These are phyloP conservation scores for Aspergillus novoparasiticus DNA, from an alignment of 2,329 filamentous ascomycete species.

Conservation along the genomic window DNA sequence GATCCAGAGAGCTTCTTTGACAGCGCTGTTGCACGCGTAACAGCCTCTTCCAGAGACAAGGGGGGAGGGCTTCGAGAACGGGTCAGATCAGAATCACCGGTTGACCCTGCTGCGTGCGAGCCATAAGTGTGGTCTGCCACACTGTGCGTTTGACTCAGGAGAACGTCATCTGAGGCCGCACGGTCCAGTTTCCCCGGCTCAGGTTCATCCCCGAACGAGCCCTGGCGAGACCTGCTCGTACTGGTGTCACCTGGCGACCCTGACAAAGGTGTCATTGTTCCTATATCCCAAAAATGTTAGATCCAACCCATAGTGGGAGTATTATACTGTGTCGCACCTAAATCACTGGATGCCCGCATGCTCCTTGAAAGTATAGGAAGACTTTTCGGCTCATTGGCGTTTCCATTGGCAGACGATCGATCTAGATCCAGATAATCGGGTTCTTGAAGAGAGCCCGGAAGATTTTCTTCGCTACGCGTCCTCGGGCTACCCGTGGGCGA, in stretches of 20 bases:
- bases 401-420: conserved; percentile 22
- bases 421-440: conserved; percentile 55
- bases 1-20: conserved; percentile 85
- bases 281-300: conserved; percentile 25
- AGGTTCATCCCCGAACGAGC: conserved; percentile 39
- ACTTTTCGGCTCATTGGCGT: conserved; percentile 26
- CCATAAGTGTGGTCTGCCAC: conserved; percentile 16
- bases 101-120: conserved; percentile 10
- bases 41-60: conserved; percentile 70
- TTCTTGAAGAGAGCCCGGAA: conserved; percentile 46
- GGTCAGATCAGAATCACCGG: conserved; percentile 22
- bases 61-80: conserved; percentile 78
- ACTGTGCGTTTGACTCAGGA: conserved; percentile 46
- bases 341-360: conserved; percentile 49
- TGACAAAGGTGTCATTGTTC: conserved; percentile 43
- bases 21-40: conserved; percentile 79
- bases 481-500: conserved; percentile 84
- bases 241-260: conserved; percentile 39
- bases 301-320: not conserved
- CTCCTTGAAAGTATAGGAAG: conserved; percentile 33
- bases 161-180: conserved; percentile 56
- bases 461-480: conserved; percentile 33
- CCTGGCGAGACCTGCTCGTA: conserved; percentile 26
- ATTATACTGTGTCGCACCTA: conserved; percentile 35
- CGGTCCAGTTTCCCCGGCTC: conserved; percentile 50